phyloP scores from a whole-genome alignment of 108 stramenopile genomes.

The Nitzschia putrida region DNA sequence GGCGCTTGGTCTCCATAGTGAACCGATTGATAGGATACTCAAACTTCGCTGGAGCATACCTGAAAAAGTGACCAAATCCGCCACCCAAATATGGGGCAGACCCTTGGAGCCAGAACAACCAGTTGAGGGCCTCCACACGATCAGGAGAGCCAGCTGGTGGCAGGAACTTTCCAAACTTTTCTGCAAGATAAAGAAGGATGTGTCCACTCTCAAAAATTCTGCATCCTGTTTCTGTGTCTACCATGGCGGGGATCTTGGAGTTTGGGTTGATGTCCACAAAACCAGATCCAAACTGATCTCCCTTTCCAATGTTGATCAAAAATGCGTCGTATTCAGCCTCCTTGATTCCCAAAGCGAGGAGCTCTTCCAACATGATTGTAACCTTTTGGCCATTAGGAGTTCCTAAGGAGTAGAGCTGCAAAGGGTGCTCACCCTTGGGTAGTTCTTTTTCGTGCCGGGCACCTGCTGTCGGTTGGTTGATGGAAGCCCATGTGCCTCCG shows the following conservation, averaged over 20 bases:
- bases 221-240: slow-evolving; percentile 48
- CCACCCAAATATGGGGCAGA: slow-evolving; percentile 75
- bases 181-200: slow-evolving; percentile 82
- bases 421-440: slow-evolving; percentile 57
- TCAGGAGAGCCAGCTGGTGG: slow-evolving; percentile 34
- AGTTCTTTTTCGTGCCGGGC: slow-evolving; percentile 60
- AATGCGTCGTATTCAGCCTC: slow-evolving; percentile 81
- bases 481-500: slow-evolving; percentile 27
- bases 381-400: slow-evolving; percentile 91
- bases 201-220: slow-evolving; percentile 81
- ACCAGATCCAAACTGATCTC: slow-evolving; percentile 77
- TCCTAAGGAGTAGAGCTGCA: slow-evolving; percentile 83
- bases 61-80: slow-evolving; percentile 79
- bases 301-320: slow-evolving; percentile 60
- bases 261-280: slow-evolving; percentile 89
- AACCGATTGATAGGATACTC: slow-evolving; percentile 85
- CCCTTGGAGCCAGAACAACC: slow-evolving; percentile 88
- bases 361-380: slow-evolving; percentile 81
- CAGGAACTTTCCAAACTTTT: slow-evolving; percentile 58
- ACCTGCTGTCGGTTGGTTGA: slow-evolving; percentile 72
- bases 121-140: slow-evolving; percentile 62
- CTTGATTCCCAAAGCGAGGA: slow-evolving; percentile 33
- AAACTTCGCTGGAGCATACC: slow-evolving; percentile 67
- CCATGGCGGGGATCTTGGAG: slow-evolving; percentile 85
- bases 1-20: slow-evolving; percentile 83